phyloP scores from a whole-genome alignment of 1,139 yeast genomes.

The Debaryomycetaceae sp. region DNA sequence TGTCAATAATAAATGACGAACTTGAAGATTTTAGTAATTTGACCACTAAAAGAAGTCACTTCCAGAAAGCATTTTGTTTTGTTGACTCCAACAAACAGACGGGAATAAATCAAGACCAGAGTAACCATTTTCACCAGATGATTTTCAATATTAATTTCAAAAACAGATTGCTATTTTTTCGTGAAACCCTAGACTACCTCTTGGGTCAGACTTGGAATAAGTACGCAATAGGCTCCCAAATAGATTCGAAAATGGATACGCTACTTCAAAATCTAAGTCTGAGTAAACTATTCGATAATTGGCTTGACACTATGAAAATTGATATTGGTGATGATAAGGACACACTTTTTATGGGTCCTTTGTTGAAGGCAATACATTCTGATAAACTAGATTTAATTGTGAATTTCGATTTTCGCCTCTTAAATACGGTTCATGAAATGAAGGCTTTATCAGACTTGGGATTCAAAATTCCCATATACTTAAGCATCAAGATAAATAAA shows the following conservation, averaged over 20 bases:
- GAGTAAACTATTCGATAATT: slow-evolving; percentile 37
- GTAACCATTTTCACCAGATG: slow-evolving; percentile 11
- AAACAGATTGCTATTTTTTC: slow-evolving; percentile 21
- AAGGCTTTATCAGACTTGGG: slow-evolving; percentile 51
- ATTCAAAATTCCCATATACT: slow-evolving; percentile 51
- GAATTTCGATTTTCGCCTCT: slow-evolving; percentile 51
- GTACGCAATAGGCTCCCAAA: slow-evolving; percentile 69
- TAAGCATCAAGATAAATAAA: slow-evolving; percentile 37
- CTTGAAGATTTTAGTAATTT: slow-evolving; percentile 15
- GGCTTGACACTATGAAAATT: slow-evolving; percentile 36
- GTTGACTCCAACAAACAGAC: neutral
- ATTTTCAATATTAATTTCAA: slow-evolving; percentile 20
- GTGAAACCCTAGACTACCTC: slow-evolving; percentile 16
- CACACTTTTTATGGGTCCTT: slow-evolving; percentile 27
- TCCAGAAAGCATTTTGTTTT: neutral
- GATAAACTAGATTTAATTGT: slow-evolving; percentile 22
- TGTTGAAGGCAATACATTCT: slow-evolving; percentile 29
- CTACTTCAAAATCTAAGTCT: slow-evolving; percentile 48
- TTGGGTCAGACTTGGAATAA: slow-evolving; percentile 75
- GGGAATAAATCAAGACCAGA: neutral
- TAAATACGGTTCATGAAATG: slow-evolving; percentile 51
- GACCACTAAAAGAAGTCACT: slow-evolving; percentile 4
- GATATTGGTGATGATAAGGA: slow-evolving; percentile 4
- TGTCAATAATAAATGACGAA: slow-evolving; percentile 30
- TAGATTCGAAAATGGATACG: slow-evolving; percentile 48